phyloP scores from a whole-genome alignment of 495 filamentous ascomycete genomes.

The Penicillium subrubescens region DNA sequence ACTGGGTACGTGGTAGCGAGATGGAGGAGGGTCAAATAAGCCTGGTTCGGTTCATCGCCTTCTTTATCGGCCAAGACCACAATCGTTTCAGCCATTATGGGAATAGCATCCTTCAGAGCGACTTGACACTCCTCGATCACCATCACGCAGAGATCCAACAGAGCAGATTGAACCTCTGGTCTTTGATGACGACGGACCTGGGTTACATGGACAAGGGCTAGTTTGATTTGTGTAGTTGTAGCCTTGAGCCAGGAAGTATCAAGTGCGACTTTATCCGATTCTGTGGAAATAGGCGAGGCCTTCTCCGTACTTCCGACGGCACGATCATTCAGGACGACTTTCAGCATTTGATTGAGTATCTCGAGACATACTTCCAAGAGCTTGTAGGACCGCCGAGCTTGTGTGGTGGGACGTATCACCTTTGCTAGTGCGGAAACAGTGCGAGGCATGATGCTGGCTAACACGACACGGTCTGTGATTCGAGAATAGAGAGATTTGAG shows the following conservation, averaged over 20 bases:
- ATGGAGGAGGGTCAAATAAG: conserved; percentile 53
- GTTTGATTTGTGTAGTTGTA: conserved; percentile 79
- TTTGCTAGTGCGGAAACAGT: conserved; percentile 82
- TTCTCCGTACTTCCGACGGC: conserved; percentile 20
- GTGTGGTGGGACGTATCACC: conserved; percentile 67
- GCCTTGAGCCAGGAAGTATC: conserved; percentile 76
- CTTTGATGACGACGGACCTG: conserved; percentile 76
- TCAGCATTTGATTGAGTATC: conserved; percentile 60
- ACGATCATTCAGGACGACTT: conserved; percentile 65
- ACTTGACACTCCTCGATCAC: conserved; percentile 75
- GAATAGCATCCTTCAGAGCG: conserved; percentile 69
- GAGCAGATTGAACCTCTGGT: conserved; percentile 66
- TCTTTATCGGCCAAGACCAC: conserved; percentile 67
- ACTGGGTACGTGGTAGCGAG: conserved; percentile 64
- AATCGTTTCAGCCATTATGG: conserved; percentile 78
- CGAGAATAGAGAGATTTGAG: conserved; percentile 62
- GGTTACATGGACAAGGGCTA: conserved; percentile 78
- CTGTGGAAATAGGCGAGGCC: conserved; percentile 27
- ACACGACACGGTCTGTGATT: conserved; percentile 67
- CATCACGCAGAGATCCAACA: conserved; percentile 69
- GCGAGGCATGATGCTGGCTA: conserved; percentile 85
- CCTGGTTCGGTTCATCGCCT: conserved; percentile 38
- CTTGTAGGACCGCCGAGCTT: conserved; percentile 62
- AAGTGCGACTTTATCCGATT: conserved; percentile 38
- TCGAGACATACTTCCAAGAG: conserved; percentile 64